Conservation (phyloP, 495 filamentous ascomycete species). For the Recurvomyces mirabilis region DNA sequence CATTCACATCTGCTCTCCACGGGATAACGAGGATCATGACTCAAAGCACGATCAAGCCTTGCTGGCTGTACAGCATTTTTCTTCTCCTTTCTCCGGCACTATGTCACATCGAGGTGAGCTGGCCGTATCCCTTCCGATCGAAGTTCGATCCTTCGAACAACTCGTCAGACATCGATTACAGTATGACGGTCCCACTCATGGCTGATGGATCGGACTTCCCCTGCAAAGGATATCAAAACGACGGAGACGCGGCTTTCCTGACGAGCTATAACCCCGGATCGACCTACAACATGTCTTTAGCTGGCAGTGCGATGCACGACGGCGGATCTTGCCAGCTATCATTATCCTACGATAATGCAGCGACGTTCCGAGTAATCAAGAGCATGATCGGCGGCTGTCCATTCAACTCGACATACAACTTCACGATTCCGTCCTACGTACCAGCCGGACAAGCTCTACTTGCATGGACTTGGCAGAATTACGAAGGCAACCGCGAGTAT, state of each 20-base stretch:
- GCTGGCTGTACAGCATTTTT: slow-evolving; percentile 5
- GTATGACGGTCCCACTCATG: slow-evolving; percentile 44
- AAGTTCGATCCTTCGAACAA: slow-evolving; percentile 40
- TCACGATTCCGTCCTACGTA: slow-evolving; percentile 52
- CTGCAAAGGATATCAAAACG: slow-evolving; percentile 56
- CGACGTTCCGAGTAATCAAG: slow-evolving; percentile 53
- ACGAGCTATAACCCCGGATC: slow-evolving; percentile 45
- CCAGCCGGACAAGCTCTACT: slow-evolving; percentile 49
- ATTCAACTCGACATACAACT: slow-evolving; percentile 40
- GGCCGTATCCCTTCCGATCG: slow-evolving; percentile 44
- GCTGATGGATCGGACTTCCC: slow-evolving; percentile 43
- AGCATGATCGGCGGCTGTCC: slow-evolving; percentile 55
- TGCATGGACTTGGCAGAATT: slow-evolving; percentile 54
- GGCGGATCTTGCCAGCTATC: slow-evolving; percentile 57
- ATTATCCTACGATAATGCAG: slow-evolving; percentile 52
- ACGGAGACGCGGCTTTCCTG: slow-evolving; percentile 36
- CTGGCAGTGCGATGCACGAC: slow-evolving; percentile 46
- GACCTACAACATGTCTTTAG: slow-evolving; percentile 46
- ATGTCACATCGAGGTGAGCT: slow-evolving; percentile 48
- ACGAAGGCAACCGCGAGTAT: slow-evolving; percentile 55
- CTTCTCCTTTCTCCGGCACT: slow-evolving; percentile 11
- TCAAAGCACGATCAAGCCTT: slow-evolving; percentile 1
- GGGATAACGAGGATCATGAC: slow-evolving; percentile 2
- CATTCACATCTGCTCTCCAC: not conserved
- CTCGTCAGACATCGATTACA: slow-evolving; percentile 34